phyloP scores from a whole-genome alignment of 164 flowering plant species.

The Litsea cubeba region DNA sequence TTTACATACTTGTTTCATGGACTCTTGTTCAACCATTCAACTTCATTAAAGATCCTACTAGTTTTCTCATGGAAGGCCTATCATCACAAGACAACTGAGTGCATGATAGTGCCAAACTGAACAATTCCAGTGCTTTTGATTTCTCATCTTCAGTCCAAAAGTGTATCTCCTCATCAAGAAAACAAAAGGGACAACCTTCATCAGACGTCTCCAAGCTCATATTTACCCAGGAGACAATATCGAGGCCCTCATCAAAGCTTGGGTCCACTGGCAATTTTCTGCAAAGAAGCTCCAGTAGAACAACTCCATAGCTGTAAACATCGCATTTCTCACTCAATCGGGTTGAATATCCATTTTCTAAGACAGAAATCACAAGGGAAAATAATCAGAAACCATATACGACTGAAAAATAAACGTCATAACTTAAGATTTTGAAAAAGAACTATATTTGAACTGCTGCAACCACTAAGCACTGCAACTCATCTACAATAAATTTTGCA shows the following conservation, averaged over 20 bases:
- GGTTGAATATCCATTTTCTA: no score
- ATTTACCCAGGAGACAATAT: slow-evolving; percentile 30
- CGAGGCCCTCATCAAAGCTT: slow-evolving; percentile 25
- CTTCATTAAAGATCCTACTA: slow-evolving; percentile 10
- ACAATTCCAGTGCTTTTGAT: slow-evolving; percentile 18
- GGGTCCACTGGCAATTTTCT: slow-evolving; percentile 35
- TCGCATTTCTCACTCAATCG: no score
- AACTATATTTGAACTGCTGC: no score
- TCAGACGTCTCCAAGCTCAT: slow-evolving; percentile 13
- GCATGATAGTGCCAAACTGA: slow-evolving; percentile 25
- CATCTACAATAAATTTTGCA: no score
- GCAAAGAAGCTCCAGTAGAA: slow-evolving; percentile 30
- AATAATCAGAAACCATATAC: no score
- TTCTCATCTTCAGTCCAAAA: slow-evolving; percentile 21
- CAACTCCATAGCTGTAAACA: no score
- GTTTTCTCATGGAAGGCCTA: slow-evolving; percentile 32
- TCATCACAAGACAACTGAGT: slow-evolving; percentile 17
- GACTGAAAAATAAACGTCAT: no score
- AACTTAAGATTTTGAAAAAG: no score
- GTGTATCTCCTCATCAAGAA: slow-evolving; percentile 5
- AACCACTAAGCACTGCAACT: no score
- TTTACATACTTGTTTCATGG: no score
- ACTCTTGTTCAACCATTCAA: background rate
- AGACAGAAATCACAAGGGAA: no score
- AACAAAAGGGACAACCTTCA: slow-evolving; percentile 9